Percentiles rank a stretch among this genome's conserved stretches.
phyloP scores from a whole-genome alignment of 192 early-diverging fungal species.

The Lobulomyces angularis region DNA sequence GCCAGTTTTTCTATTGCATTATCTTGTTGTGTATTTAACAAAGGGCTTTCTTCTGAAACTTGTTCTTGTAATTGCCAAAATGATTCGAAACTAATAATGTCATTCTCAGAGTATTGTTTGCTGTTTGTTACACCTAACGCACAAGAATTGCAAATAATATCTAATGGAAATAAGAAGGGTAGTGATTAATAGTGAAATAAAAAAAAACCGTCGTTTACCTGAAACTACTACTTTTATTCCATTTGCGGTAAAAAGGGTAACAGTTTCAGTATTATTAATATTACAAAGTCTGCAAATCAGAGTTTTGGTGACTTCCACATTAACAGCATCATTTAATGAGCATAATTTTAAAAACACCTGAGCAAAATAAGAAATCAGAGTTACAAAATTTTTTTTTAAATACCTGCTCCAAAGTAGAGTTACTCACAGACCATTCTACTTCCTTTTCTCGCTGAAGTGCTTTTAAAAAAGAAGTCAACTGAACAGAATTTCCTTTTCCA shows the following conservation, averaged over 20 bases:
- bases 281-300: constrained; percentile 11
- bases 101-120: too few species aligned
- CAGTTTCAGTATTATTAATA: constrained; percentile 7
- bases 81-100: too few species aligned
- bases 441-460: constrained; percentile 9
- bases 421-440: constrained; percentile 21
- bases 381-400: constrained; percentile 6
- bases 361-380: constrained; percentile 1
- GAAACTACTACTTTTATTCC: constrained; percentile 11
- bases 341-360: constrained; percentile 19
- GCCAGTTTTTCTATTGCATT: too few species aligned
- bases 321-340: constrained; percentile 12
- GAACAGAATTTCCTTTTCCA: constrained; percentile 5
- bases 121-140: too few species aligned
- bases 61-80: too few species aligned
- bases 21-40: too few species aligned
- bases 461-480: constrained; percentile 12
- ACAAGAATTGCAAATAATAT: too few species aligned
- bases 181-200: too few species aligned
- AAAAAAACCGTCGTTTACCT: too few species aligned
- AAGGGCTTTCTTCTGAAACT: too few species aligned
- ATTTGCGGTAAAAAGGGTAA: constrained; percentile 12
- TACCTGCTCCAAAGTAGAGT: constrained; percentile 22
- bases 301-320: constrained; percentile 4
- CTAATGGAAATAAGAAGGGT: too few species aligned